phyloP scores from a whole-genome alignment of 768 basidiomycete species.

The Tremella fuciformis region DNA sequence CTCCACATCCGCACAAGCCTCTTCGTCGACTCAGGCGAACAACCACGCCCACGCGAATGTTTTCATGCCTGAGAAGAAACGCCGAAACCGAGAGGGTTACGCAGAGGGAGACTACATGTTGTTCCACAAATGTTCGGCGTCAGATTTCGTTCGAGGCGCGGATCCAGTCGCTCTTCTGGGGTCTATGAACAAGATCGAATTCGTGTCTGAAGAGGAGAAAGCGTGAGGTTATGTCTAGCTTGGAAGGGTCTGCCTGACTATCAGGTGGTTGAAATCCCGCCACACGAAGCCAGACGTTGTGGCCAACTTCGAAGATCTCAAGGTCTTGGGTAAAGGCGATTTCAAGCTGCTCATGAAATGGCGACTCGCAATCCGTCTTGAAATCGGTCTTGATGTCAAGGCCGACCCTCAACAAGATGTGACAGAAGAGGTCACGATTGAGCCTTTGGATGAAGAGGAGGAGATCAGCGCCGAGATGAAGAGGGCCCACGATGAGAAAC shows the following conservation, averaged over 20 bases:
- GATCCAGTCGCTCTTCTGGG: constrained; percentile 82
- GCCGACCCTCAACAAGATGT: constrained; percentile 68
- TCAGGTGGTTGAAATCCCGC: constrained; percentile 69
- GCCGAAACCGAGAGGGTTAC: constrained; percentile 88
- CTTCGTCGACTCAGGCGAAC: constrained; percentile 60
- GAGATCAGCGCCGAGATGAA: constrained; percentile 89
- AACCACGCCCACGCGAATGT: constrained; percentile 71
- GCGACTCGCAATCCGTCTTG: constrained; percentile 80
- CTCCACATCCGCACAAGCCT: constrained; percentile 33
- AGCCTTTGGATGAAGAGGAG: constrained; percentile 75
- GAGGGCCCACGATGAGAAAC: constrained; percentile 72
- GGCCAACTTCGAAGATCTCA: constrained; percentile 83
- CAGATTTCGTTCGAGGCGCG: constrained; percentile 64
- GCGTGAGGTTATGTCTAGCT: constrained; percentile 54
- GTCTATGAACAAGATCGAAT: constrained; percentile 65
- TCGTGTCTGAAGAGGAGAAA: constrained; percentile 79
- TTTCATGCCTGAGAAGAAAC: constrained; percentile 95
- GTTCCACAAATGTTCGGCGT: constrained; percentile 68
- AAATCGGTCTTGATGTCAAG: constrained; percentile 82
- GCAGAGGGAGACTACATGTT: constrained; percentile 89
- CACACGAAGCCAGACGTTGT: constrained; percentile 76
- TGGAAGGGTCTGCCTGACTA: constrained; percentile 9
- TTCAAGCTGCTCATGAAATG: constrained; percentile 91
- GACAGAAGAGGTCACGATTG: constrained; percentile 61
- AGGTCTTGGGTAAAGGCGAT: constrained; percentile 95